Conservation (phyloP, 1,284 basidiomycete genomes). For the Tylopilus orsonianus region DNA sequence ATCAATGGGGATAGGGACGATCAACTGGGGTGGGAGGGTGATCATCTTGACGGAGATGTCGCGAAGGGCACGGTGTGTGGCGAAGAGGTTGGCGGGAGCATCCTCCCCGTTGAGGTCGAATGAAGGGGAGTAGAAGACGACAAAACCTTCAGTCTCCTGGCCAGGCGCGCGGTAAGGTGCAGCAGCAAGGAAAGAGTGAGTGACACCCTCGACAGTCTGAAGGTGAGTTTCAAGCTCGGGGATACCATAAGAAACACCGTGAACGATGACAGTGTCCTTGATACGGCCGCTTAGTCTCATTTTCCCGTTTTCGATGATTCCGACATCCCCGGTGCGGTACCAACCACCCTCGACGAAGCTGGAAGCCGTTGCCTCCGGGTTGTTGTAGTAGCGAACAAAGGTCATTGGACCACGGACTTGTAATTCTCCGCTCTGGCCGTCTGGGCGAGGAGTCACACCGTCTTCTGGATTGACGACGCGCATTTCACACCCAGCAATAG, state of each 20-base stretch:
- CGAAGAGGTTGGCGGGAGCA: constrained; percentile 18
- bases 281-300: constrained; percentile 43
- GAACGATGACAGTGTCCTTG: constrained; percentile 47
- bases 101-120: constrained; percentile 24
- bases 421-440: constrained; percentile 37
- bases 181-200: constrained; percentile 39
- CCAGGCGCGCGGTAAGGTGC: constrained; percentile 36
- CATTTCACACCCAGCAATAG: constrained; percentile 31
- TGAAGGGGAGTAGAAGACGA: constrained; percentile 33
- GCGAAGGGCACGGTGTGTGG: constrained; percentile 22
- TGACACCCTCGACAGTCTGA: constrained; percentile 40
- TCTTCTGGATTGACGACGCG: constrained; percentile 35
- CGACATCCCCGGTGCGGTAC: constrained; percentile 45
- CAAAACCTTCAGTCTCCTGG: constrained; percentile 34
- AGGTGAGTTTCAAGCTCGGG: constrained; percentile 43
- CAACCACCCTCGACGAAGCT: constrained; percentile 43
- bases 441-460: constrained; percentile 25
- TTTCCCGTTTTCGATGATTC: constrained; percentile 38
- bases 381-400: constrained; percentile 43
- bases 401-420: constrained; percentile 41
- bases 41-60: constrained; percentile 30
- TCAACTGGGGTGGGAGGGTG: constrained; percentile 28
- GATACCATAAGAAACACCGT: constrained; percentile 45
- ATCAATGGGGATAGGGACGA: constrained; percentile 29
- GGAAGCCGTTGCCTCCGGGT: constrained; percentile 38